Percentiles rank a stretch among this genome's conserved stretches.
phyloP scores from a whole-genome alignment of 2,329 filamentous ascomycete species.

The Aspergillus phoenicis region DNA sequence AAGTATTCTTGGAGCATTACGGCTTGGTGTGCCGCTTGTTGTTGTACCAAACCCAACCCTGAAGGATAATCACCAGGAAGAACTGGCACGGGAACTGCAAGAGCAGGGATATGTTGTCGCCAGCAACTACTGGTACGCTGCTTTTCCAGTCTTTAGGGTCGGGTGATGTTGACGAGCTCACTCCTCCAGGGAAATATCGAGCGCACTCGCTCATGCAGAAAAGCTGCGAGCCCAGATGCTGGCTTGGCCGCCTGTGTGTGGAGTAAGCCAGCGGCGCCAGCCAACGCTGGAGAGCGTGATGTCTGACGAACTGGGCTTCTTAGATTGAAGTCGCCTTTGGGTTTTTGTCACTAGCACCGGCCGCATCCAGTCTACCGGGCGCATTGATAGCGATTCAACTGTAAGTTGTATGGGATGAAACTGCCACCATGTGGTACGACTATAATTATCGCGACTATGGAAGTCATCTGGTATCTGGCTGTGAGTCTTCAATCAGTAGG shows the following conservation, averaged over 20 bases:
- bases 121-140: constrained; percentile 64
- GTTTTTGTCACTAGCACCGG: not conserved
- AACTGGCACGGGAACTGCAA: constrained; percentile 77
- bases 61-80: constrained; percentile 86
- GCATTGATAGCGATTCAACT: not conserved
- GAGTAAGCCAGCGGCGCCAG: constrained; percentile 45
- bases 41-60: constrained; percentile 84
- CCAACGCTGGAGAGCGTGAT: constrained; percentile 55
- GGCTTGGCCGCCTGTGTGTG: constrained; percentile 55
- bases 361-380: not conserved
- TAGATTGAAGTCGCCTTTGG: constrained; percentile 44
- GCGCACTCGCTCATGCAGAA: constrained; percentile 54
- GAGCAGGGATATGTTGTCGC: constrained; percentile 75
- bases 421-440: not conserved
- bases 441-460: not conserved
- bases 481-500: not conserved
- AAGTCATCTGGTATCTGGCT: not conserved
- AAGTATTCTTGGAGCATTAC: constrained; percentile 80
- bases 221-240: constrained; percentile 45
- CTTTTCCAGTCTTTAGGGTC: not conserved
- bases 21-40: constrained; percentile 73
- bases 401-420: not conserved
- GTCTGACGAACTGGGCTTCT: constrained; percentile 60
- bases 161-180: constrained; percentile 14
- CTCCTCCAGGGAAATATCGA: constrained; percentile 47